Evolutionary conservation across 352 stramenopile species (phyloP), one percentile per base, ranked within the genome.

Genomic region (Globisporangium nagaii): DNA sequence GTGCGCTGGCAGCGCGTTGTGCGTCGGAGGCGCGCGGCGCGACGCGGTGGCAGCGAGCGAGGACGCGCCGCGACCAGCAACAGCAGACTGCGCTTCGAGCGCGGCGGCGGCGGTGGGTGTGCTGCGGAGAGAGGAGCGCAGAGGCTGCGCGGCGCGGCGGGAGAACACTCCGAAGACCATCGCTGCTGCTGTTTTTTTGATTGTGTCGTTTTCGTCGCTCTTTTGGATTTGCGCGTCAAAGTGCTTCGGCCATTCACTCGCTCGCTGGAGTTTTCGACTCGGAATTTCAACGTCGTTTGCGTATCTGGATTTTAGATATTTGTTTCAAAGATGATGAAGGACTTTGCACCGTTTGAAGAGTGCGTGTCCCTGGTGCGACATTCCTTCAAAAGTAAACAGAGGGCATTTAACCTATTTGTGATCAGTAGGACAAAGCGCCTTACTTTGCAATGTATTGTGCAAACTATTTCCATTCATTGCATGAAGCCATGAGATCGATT

Each of bases 161-260:
- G 68, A 41, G 62, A 73, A 56, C 27, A 37, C 45, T 42, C 60
- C 47, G 53, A 76, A 58, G 24, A 68, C 60, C 63, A 75, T 75
- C 10, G 2, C n/a, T n/a, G n/a, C n/a, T n/a, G n/a, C n/a, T n/a
- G n/a, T n/a, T n/a, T 34, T 31, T 19, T 47, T 30, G 25, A 15
- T 32, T 24, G 12, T 6, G 25, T 20, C 24, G 25, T 36, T 4
- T 20, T 46, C n/a, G 25, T 10, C 25, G 42, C 25, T 19, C 35
- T 41, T n/a, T n/a, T 41, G 35, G 35, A 41, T 41, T n/a, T 7
- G 17, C 8, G n/a, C 19, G 37, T 10, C 11, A 48, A 49, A 30
- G 34, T 49, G 42, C 42, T 47, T 7, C 17, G 22, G n/a, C 37
- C 37, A 43, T 17, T 43, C 37, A 43, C n/a, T n/a, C n/a, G n/a